Conservation (phyloP, 331 rosid genomes). For the Pyracantha coccinea region DNA sequence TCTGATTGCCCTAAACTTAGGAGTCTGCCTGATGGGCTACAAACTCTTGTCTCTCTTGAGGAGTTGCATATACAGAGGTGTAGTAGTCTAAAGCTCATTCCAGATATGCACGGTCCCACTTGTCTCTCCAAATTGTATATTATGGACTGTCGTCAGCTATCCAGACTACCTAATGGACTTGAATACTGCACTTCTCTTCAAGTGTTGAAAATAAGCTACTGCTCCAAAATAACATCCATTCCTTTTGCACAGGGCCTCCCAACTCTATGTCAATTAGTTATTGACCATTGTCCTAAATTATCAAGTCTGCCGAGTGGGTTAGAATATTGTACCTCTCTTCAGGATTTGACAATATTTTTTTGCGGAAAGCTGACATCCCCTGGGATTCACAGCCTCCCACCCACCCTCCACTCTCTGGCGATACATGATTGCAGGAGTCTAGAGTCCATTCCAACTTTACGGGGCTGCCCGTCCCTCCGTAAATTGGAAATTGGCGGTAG, state of each 20-base stretch:
- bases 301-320: neutral
- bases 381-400: neutral
- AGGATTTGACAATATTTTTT: neutral
- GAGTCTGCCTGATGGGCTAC: too few relatives aligned
- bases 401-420: neutral
- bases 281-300: too few relatives aligned
- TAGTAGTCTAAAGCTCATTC: neutral
- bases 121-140: too few relatives aligned
- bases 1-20: too few relatives aligned
- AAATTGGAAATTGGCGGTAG: neutral
- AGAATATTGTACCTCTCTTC: neutral
- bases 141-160: neutral
- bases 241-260: neutral
- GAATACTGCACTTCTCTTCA: neutral
- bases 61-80: too few relatives aligned
- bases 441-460: neutral
- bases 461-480: neutral
- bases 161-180: neutral
- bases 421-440: neutral
- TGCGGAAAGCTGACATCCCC: neutral
- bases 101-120: neutral
- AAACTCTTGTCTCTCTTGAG: too few relatives aligned
- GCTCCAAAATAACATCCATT: neutral
- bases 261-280: too few relatives aligned
- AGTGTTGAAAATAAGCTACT: accelerated